phyloP scores from a whole-genome alignment of 345 rosid species.

The Citrus unshiu region DNA sequence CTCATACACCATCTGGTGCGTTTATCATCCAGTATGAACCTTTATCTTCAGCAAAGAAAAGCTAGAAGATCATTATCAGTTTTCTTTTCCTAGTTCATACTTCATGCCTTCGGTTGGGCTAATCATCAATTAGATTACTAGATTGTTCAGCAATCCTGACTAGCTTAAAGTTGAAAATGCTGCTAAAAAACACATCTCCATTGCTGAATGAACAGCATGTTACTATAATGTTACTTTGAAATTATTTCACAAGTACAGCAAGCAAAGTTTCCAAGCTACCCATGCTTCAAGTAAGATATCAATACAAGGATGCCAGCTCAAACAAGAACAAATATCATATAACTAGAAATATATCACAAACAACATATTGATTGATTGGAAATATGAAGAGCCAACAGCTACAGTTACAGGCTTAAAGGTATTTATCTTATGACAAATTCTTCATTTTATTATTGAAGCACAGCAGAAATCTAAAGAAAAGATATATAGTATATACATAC shows the following conservation, averaged over 20 bases:
- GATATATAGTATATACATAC: conserved; percentile 33
- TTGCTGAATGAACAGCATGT: not conserved
- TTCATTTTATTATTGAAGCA: not conserved
- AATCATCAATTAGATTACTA: not conserved
- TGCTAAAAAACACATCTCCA: not conserved
- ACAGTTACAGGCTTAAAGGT: not conserved
- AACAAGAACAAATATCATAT: not conserved
- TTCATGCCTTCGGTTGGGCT: not conserved
- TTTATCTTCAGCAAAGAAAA: not conserved
- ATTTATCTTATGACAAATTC: not conserved
- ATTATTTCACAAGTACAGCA: not conserved
- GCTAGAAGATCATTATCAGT: not conserved
- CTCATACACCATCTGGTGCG: not conserved
- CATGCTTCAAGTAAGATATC: not conserved
- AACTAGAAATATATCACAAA: conserved; percentile 1
- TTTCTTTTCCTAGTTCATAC: not conserved
- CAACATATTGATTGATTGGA: not conserved
- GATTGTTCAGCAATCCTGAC: not conserved
- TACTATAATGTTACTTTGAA: not conserved
- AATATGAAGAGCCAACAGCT: not conserved
- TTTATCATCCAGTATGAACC: not conserved
- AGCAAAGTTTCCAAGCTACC: not conserved
- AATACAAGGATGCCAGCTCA: not conserved
- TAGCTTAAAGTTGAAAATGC: not conserved
- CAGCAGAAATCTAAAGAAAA: conserved; percentile 3